Percentiles rank a stretch among this genome's conserved stretches.
These are phyloP conservation scores for Chaetothyriales sp. DNA, from an alignment of 2,329 filamentous ascomycete species.

Conservation along the genomic window DNA sequence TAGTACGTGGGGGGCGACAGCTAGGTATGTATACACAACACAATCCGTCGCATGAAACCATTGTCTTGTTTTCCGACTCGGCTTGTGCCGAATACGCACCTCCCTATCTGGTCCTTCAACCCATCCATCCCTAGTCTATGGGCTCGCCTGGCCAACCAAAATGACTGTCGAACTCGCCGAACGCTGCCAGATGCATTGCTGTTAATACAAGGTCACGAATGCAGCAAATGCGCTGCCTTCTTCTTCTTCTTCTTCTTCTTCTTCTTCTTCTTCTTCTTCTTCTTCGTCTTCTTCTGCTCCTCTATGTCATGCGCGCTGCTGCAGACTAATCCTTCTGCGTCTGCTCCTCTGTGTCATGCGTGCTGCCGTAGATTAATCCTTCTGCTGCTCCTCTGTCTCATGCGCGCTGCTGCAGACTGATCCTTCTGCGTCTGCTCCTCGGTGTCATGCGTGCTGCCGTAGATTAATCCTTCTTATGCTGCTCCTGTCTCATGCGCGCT, in stretches of 20 bases:
- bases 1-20: too few relatives aligned
- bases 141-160: neutral
- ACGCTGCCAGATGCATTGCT: neutral
- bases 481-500: too few relatives aligned
- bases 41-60: too few relatives aligned
- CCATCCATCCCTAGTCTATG: too few relatives aligned
- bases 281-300: neutral
- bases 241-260: neutral
- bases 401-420: neutral
- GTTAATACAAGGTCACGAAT: neutral
- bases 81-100: too few relatives aligned
- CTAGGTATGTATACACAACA: too few relatives aligned
- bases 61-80: too few relatives aligned
- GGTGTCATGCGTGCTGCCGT: too few relatives aligned
- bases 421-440: neutral
- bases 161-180: neutral
- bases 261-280: too few relatives aligned
- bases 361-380: too few relatives aligned
- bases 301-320: neutral
- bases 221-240: neutral
- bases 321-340: neutral
- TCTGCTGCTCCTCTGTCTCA: neutral
- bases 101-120: neutral
- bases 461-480: neutral
- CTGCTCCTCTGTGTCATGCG: neutral